Base-by-base conservation (phyloP, 2,329 filamentous ascomycete species). In the Elsinoe arachidis region DNA sequence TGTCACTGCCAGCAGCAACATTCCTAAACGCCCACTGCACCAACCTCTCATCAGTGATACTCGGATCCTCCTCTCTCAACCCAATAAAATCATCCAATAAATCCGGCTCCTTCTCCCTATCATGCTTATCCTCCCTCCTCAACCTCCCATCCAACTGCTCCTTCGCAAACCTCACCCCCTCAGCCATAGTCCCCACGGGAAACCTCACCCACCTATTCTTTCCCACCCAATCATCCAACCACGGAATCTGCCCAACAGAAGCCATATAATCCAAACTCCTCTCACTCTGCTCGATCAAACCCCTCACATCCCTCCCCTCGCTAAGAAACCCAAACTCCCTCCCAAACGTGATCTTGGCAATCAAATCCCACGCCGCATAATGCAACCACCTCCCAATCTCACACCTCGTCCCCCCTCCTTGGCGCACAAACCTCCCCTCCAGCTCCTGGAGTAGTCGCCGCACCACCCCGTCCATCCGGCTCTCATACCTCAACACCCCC, bases 361-460 rank as follows among this genome's bases (percentile, higher is more conserved):
- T 90, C 15, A 90, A 85, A 66, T 91, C 87, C 65, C 90, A 91
- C 0, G 88, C 87, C 62, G 87, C 90, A 66, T 85, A 90, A 66
- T 91, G 87, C 58, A 91, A 74, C 87, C 87, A 90, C 55, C 78
- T 75, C 5, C 81, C 81, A 44, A 88, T 83, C 63, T 87, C 80
- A 63, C 84, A 86, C 17, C 73, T 72, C 19, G 63, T 63, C 14
- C 72, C 70, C 26, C n/a, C n/a, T 5, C 17, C 15, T 7, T 72
- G 72, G 6, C 9, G 23, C 5, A 70, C 71, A 58, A 72, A 77
- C 47, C 72, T 61, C 23, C 19, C 14, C 5, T 38, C 39, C 15
- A 56, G 39, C 19, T 56, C 23, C 14, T 2, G 9, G 3, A 56
- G 12, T 66, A 90, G 90, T 2, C 88, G 71, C 9, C 6, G 12